Percentiles rank a stretch among this genome's conserved stretches.
Evolutionary conservation across 176 grass and related monocot species (phyloP).

Genomic region (Phoenix dactylifera): DNA sequence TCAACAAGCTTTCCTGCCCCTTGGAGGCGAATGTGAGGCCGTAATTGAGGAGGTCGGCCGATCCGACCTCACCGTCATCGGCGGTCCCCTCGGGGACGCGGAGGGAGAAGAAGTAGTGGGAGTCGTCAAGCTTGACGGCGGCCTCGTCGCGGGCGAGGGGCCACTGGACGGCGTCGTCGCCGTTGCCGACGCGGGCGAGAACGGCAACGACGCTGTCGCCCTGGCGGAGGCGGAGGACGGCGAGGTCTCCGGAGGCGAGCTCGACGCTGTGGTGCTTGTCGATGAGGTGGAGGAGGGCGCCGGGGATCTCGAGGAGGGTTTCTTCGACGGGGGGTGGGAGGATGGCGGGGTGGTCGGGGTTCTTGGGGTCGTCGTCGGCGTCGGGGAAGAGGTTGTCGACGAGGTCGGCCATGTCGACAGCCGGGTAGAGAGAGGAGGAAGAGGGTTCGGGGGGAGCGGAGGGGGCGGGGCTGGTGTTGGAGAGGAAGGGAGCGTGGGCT

Average conservation of each 20-base stretch:
- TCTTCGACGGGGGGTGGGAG: conserved; percentile 21
- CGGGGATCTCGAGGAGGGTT: conserved; percentile 35
- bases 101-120: conserved; percentile 77
- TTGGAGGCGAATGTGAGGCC: conserved; percentile 50
- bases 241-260: conserved; percentile 55
- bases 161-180: conserved; percentile 36
- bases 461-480: conserved; percentile 16
- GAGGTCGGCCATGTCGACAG: conserved; percentile 51
- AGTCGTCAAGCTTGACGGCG: conserved; percentile 60
- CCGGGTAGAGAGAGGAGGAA: conserved; percentile 29
- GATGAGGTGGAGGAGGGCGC: conserved; percentile 58
- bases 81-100: conserved; percentile 26
- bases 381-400: too few species aligned
- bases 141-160: conserved; percentile 61
- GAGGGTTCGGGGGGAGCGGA: conserved; percentile 29
- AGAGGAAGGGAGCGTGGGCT: conserved; percentile 16
- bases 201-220: conserved; percentile 51
- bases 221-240: conserved; percentile 51
- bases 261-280: conserved; percentile 56
- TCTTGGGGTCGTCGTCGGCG: conserved; percentile 5
- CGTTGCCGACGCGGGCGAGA: conserved; percentile 25
- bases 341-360: background rate
- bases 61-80: conserved; percentile 23
- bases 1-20: conserved; percentile 29
- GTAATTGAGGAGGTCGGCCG: conserved; percentile 48